Evolutionary conservation across 2,329 filamentous ascomycete species (phyloP).

Genomic region (Bipolaris oryzae): DNA sequence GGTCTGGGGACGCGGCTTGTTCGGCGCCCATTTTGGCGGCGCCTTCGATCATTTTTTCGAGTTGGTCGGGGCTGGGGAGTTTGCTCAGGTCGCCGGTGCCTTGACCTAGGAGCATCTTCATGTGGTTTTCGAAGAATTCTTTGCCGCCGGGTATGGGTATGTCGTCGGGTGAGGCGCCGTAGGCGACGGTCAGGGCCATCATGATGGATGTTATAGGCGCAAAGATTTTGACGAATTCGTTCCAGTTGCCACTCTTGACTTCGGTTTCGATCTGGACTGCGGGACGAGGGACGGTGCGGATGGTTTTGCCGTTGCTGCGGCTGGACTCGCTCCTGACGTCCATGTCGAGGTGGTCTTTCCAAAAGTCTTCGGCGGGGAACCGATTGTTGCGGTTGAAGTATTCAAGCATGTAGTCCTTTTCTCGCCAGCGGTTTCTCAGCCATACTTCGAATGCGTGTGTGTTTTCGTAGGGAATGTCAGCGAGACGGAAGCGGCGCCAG

Average conservation of each 20-base stretch:
- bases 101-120: constrained; percentile 38
- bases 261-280: constrained; percentile 56
- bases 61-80: constrained; percentile 42
- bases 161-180: constrained; percentile 47
- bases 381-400: constrained; percentile 74
- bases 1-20: constrained; percentile 35
- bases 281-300: constrained; percentile 39
- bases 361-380: constrained; percentile 72
- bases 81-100: constrained; percentile 44
- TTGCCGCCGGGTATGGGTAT: constrained; percentile 43
- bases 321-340: constrained; percentile 33
- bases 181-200: constrained; percentile 55
- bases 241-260: constrained; percentile 57
- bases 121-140: constrained; percentile 45
- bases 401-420: constrained; percentile 90
- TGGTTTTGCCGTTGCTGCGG: constrained; percentile 40
- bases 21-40: constrained; percentile 41
- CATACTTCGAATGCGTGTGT: constrained; percentile 79
- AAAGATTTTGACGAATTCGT: constrained; percentile 60
- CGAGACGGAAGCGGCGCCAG: constrained; percentile 84
- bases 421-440: constrained; percentile 85
- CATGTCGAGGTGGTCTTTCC: constrained; percentile 50
- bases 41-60: constrained; percentile 47
- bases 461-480: constrained; percentile 79
- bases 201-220: constrained; percentile 58